phyloP scores from a whole-genome alignment of 1,284 basidiomycete species.

The Pseudozyma flocculosa region DNA sequence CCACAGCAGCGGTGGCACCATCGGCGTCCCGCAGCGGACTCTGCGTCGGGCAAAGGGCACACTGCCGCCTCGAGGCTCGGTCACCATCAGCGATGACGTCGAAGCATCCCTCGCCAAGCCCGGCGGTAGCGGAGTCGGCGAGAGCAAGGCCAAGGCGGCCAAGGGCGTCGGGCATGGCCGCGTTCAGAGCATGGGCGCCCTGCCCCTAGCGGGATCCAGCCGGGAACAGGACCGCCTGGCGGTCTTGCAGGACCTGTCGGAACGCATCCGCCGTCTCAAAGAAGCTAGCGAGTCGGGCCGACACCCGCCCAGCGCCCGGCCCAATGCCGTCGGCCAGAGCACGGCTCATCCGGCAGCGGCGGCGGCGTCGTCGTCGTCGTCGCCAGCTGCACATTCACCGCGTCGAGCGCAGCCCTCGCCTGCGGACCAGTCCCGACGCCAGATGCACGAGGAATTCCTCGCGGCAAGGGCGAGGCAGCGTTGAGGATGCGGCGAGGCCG shows the following conservation, averaged over 20 bases:
- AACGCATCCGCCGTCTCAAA: constrained; percentile 16
- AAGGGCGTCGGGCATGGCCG: too few species aligned
- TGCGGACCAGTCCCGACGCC: too few species aligned
- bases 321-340: constrained; percentile 18
- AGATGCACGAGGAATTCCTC: constrained; percentile 26
- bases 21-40: constrained; percentile 4
- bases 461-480: too few species aligned
- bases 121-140: too few species aligned
- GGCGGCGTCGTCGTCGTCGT: too few species aligned
- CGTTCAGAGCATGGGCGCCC: constrained; percentile 3
- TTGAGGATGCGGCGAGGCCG: too few species aligned
- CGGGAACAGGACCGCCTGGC: constrained; percentile 16
- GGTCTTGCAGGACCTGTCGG: constrained; percentile 22
- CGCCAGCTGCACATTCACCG: too few species aligned
- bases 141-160: too few species aligned
- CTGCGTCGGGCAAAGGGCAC: constrained; percentile 11
- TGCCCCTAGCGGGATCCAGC: not conserved
- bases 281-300: constrained; percentile 9
- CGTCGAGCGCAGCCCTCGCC: too few species aligned
- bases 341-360: constrained; percentile 2
- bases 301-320: constrained; percentile 7
- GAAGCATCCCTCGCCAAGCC: too few species aligned
- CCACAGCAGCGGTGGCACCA: too few species aligned
- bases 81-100: constrained; percentile 8
- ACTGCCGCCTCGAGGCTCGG: constrained; percentile 11